Evolutionary conservation across 306 rosid species (phyloP), one percentile per base, ranked within the genome.

Genomic region (Sindora glabra): DNA sequence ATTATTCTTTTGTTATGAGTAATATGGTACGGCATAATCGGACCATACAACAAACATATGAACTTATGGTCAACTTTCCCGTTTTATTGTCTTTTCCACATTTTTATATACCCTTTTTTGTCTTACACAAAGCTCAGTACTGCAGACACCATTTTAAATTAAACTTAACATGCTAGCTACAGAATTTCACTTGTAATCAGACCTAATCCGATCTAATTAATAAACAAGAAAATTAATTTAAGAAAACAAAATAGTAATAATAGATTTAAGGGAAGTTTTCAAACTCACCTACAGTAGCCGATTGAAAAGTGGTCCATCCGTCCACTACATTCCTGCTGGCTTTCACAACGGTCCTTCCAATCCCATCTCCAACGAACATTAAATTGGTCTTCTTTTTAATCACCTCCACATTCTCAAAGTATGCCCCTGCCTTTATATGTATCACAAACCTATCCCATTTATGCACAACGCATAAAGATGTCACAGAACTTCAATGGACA

Each of bases 291-390:
- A 91, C 84, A 19, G 98, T 91, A 56, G 98, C 83, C 2, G 96
- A 91, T 21, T 76, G 89, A 62, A 87, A 91, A 58, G 98, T 91
- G 18, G 96, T 91, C 95, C 89, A 91, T 4, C 95, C 92, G 14
- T 83, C 98, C 2, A 83, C 77, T 2, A 83, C 89, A 53, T 81
- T 91, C 71, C 98, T 63, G 22, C 73, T 66, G 2, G 76, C 98
- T 62, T 88, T 91, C 53, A 91, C 82, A n/a, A 85, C 53, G 2
- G 95, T 91, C 68, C 81, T 81, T 17, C 83, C 92, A 37, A 83
- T 91, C 15, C 98, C 98, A 52, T 91, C 96, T 42, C 96, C 98
- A 5, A 91, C 49, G 10, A 86, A 68, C 96, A 85, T 81, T 79
- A 91, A 29, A 33, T 91, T 91, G 2, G 38, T 72, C 68, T 81